A percentile compares a stretch with the other conserved stretches of the same genome.
These are phyloP conservation scores for Curvularia hawaiiensis DNA, from an alignment of 2,329 filamentous ascomycete species.

Conservation along the genomic window DNA sequence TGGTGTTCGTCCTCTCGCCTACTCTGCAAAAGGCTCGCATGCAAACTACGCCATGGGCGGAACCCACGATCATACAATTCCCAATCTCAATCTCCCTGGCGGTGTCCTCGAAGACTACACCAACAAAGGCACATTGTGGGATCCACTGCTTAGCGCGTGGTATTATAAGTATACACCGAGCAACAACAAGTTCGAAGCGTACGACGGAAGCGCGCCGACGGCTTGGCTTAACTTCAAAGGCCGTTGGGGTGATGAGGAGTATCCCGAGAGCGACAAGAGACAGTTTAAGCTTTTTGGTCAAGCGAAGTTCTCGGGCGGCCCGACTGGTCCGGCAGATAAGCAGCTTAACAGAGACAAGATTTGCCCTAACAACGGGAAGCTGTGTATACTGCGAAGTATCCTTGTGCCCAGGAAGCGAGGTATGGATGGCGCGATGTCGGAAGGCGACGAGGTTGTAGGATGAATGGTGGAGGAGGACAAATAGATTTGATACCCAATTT, in stretches of 20 bases:
- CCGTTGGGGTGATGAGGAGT: slow-evolving; percentile 66
- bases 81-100: slow-evolving; percentile 63
- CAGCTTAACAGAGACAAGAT: slow-evolving; percentile 60
- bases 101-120: slow-evolving; percentile 59
- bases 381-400: slow-evolving; percentile 53
- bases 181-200: slow-evolving; percentile 54
- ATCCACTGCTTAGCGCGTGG: slow-evolving; percentile 62
- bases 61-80: slow-evolving; percentile 67
- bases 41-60: slow-evolving; percentile 67
- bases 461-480: background rate
- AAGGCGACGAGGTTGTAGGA: slow-evolving; percentile 15
- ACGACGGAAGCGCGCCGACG: slow-evolving; percentile 55
- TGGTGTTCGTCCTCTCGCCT: slow-evolving; percentile 60
- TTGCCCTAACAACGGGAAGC: slow-evolving; percentile 59
- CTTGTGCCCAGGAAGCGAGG: slow-evolving; percentile 36
- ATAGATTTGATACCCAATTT: background rate
- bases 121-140: slow-evolving; percentile 63
- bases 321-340: slow-evolving; percentile 67
- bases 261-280: slow-evolving; percentile 57
- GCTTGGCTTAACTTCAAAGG: slow-evolving; percentile 63
- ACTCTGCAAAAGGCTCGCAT: slow-evolving; percentile 65
- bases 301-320: slow-evolving; percentile 61
- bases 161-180: slow-evolving; percentile 59
- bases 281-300: slow-evolving; percentile 53
- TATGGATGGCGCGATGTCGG: slow-evolving; percentile 9